These are phyloP conservation scores for Phytophthora agathidicida DNA, from an alignment of 352 stramenopile species.

Conservation along the genomic window DNA sequence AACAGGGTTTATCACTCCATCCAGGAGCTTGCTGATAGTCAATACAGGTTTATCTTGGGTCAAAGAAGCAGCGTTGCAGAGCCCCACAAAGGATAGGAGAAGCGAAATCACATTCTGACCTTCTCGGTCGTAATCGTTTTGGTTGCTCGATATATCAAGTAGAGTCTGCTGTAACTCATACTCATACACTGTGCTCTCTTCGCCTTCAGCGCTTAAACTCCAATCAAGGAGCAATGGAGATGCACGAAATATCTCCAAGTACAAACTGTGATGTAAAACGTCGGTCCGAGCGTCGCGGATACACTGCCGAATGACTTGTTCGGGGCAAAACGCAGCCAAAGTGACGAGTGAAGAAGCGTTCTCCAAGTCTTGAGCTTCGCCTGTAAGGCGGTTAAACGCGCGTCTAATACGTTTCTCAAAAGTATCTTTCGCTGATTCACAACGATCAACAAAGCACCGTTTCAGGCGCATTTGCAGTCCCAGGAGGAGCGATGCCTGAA, in stretches of 20 bases:
- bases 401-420: constrained; percentile 28
- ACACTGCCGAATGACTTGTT: constrained; percentile 32
- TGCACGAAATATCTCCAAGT: constrained; percentile 22
- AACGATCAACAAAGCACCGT: constrained; percentile 12
- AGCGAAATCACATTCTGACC: constrained; percentile 33
- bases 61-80: not conserved
- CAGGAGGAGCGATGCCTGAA: constrained; percentile 42
- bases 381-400: constrained; percentile 47
- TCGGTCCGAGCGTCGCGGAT: constrained; percentile 23
- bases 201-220: constrained; percentile 6
- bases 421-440: not conserved
- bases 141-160: constrained; percentile 21
- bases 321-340: constrained; percentile 38
- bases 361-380: constrained; percentile 7
- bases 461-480: constrained; percentile 28
- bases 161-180: constrained; percentile 30
- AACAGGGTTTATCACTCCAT: constrained; percentile 20
- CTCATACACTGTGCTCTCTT: constrained; percentile 9
- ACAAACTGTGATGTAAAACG: constrained; percentile 31
- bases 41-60: constrained; percentile 5
- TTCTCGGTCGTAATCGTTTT: constrained; percentile 32
- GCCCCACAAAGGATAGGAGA: constrained; percentile 26
- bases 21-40: constrained; percentile 12
- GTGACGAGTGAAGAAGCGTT: constrained; percentile 20
- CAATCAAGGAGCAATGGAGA: constrained; percentile 44